Base-by-base conservation (phyloP, 768 basidiomycete genomes). In the Cytidiella melzeri region DNA sequence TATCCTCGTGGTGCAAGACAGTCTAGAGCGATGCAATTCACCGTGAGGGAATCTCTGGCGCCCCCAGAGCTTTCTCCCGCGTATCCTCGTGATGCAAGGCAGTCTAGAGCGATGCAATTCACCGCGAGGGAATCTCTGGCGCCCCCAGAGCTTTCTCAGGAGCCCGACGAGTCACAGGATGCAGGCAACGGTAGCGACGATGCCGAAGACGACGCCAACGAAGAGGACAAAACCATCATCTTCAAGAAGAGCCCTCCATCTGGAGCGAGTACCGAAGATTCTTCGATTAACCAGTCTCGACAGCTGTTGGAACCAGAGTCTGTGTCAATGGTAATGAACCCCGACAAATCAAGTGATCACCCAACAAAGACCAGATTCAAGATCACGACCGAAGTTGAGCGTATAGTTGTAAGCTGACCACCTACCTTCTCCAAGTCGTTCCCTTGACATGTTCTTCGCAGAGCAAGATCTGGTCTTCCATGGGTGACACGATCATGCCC, bases 381-480 rank as follows among this genome's bases (percentile, higher is more conserved):
- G 56, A 62, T 83, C n/a, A 87, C 77, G 37, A 66, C 67, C 10
- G 81, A 86, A 51, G 69, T 85, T 20, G 85, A 89, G 55, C 71
- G 70, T 30, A 82, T 86, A 42, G 71, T 76, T 47, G 87, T 82
- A 66, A 53, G 81, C 15, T 21, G 15, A 34, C 15, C 30, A 40
- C 34, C n/a, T 11, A 4, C 20, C 5, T 28, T 23, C 27, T 26
- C 20, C 9, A 34, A 20, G 15, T 26, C 15, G 10, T 13, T 1
- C 28, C 21, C 18, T 40, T 57, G 5, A 42, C 15, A 20, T 41
- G 28, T 38, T 15, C 9, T 23, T 3, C 34, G 6, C 55, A 90
- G 88, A 61, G 73, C 23, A 87, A 80, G 59, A 83, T 91, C 54
- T 86, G 85, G 84, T 52, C 69, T 10, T 77, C 81, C 9, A 69